Conservation (phyloP, 129 eudicot genomes). For the Solidago caesia region DNA sequence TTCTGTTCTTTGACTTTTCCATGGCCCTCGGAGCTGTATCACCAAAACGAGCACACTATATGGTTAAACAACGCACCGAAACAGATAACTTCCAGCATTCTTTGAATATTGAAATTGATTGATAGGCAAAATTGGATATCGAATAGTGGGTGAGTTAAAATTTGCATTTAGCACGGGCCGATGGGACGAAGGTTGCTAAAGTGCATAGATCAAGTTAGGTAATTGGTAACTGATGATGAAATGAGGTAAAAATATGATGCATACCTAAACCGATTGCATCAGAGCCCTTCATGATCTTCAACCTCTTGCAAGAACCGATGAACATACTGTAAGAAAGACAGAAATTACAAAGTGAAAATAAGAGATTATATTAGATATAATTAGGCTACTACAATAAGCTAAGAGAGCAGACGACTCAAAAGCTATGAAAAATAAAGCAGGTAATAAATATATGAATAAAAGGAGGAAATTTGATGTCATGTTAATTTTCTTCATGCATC, state of each 20-base stretch:
- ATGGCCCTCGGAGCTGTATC: constrained; percentile 79
- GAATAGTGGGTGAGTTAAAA: not conserved
- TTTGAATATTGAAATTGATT: not conserved
- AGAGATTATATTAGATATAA: not conserved
- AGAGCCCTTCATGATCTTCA: constrained; percentile 91
- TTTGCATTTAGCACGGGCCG: not conserved
- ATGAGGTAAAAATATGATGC: constrained; percentile 3
- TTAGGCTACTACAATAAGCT: too few species aligned
- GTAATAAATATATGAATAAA: too few species aligned
- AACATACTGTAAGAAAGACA: constrained; percentile 66
- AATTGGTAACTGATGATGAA: not conserved
- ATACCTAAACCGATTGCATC: constrained; percentile 94
- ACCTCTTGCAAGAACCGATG: constrained; percentile 76
- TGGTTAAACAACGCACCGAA: not conserved
- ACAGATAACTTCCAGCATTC: not conserved
- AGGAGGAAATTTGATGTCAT: not conserved
- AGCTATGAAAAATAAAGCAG: too few species aligned
- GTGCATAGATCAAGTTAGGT: not conserved
- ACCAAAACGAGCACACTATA: not conserved
- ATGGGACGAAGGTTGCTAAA: not conserved
- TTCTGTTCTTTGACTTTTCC: constrained; percentile 74
- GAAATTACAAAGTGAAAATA: not conserved
- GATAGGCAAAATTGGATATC: not conserved
- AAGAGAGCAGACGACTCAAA: too few species aligned
- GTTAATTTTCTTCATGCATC: not conserved